Base-by-base conservation (phyloP, 805 yeast species). In the Osmozyma mogii region DNA sequence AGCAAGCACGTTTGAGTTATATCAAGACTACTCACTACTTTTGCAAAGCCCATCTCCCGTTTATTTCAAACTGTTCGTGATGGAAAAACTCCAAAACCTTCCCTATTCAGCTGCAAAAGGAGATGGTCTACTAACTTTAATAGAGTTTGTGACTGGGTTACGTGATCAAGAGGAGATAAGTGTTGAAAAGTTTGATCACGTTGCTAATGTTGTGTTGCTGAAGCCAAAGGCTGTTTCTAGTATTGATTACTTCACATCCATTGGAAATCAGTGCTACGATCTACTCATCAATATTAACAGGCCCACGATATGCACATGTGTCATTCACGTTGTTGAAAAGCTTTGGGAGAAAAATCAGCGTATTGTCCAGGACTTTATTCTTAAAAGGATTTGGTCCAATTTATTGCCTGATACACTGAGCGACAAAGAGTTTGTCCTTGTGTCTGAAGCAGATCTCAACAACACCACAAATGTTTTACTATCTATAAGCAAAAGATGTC, bases 121-220 rank as follows among this genome's bases (percentile, higher is more conserved):
- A 1, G 78, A 80, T 44, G 96, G 97, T 0, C 74, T 92, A 2
- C 54, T 71, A 17, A 67, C 87, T 2, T 54, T 89, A 28, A 65
- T 87, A 17, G 96, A 89, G 51, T 75, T 83, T 38, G 64, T 83
- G 1, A 60, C 82, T 9, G 95, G 95, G 0, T 60, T 83, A 15
- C 61, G 95, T 33, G 94, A 84, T 24, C 65, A 68, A 31, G 89
- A 80, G 32, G 76, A 74, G 9, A 54, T 85, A 9, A 77, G 76
- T 38, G 53, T 76, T n/a, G 75, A 72, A 18, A 80, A 75, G 40
- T 62, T 84, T 27, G 75, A 73, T 16, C 71, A 77, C 34, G 81
- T 84, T 1, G 72, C 82, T n/a, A 69, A 67, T 24, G 65, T 84
- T 2, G 50, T 89, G 10, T 49, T 80, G 17, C 54, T 77, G 11